Base-by-base conservation (phyloP, 108 stramenopile species). In the Nitzschia palea region DNA sequence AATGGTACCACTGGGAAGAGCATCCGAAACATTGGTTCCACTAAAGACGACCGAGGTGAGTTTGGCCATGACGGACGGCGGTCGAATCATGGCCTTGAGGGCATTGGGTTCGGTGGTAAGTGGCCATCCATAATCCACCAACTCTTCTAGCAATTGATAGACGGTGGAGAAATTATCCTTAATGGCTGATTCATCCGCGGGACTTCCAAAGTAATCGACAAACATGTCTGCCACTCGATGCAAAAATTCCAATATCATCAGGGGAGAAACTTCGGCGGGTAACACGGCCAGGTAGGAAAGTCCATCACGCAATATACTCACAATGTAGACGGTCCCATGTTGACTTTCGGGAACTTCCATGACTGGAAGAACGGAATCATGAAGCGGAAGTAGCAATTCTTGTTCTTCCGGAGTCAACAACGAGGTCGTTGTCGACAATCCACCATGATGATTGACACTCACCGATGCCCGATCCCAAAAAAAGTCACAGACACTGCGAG, bases 61-160 rank as follows among this genome's bases (percentile, higher is more conserved):
- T 76, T 91, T 92, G 30, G 82, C 80, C 86, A 97, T 84, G 33
- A 96, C 87, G 25, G 93, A 86, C 5, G 96, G 96, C 25, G 96
- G 96, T 33, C 81, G 80, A 67, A 99, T 98, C 87, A 98, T 91
- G 69, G 90, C 94, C 44, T 96, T 95, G 32, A 99, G 80, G 2
- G 96, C 95, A 71, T 99, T 99, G 25, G 96, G 96, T 81, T 99
- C 99, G 8, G 99, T 98, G n/a, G 95, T 98, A 34, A 99, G 63
- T 8, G 99, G 96, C 85, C 93, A 94, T 12, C 99, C 99, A 67
- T 96, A 84, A 80, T 98, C 99, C 30, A 97, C 88, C 99, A 99
- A 98, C 70, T 99, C 97, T 74, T 98, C 97, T 56, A 99, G 62
- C 28, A 99, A 68, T 68, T 98, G 97, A 80, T 98, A 99, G 42